Base-by-base conservation (phyloP, 306 rosid species). In the Ammopiptanthus mongolicus region DNA sequence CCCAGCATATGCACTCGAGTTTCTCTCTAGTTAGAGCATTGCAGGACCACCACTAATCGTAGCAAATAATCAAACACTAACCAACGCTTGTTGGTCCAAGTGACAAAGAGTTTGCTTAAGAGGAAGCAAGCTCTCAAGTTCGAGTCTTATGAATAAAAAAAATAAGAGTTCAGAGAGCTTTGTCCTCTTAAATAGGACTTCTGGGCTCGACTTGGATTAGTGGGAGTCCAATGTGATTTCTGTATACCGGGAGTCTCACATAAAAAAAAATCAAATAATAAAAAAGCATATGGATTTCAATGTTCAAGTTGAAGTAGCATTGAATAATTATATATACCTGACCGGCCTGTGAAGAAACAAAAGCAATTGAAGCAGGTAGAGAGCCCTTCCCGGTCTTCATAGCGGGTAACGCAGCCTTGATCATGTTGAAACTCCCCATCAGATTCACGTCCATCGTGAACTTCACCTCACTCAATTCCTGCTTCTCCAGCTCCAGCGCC, bases 291-390 rank as follows among this genome's bases (percentile, higher is more conserved):
- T 15, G 3, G 5, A 2, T 21, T 47, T 44, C 5, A 22, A 66
- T 18, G 8, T 66, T 68, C 5, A 21, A 66, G 0, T 66, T 68
- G 10, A 21, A 66, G 2, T 14, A 5, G 6, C 74, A 29, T n/a
- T 15, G 3, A 1, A 22, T 68, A 47, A 47, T 28, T 68, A 44
- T 13, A 1, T 8, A 14, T 80, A 92, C 96, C 93, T 91, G 98
- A 78, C 96, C 98, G 5, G 96, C 98, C 77, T 94, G 98, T 6
- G 98, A 94, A 1, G 98, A 90, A 83, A 90, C 87, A 19, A 94
- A 77, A 48, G 96, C 93, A 53, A 94, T 90, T 0, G 96, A 94
- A 55, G 80, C 87, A 1, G 98, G 93, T 12, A 84, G 85, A 5
- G 87, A 71, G 33, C 87, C 84, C 18, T 42, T 76, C 75, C 98